Evolutionary conservation across 176 grass and related monocot genomes (phyloP).

Genomic region (Musa troglodytarum): DNA sequence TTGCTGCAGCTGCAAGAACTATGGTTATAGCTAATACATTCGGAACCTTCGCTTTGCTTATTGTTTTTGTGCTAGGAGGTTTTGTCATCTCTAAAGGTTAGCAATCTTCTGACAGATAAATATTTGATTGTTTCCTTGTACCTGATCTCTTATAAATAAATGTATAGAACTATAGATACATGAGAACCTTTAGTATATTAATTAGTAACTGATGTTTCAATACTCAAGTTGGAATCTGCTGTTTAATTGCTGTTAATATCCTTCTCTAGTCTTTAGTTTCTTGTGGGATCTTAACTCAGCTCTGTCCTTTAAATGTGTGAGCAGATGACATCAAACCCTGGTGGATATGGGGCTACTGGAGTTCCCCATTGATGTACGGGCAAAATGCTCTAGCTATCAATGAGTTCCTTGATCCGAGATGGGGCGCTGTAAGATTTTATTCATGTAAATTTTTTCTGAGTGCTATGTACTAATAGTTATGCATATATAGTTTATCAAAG

Average conservation of each 20-base stretch:
- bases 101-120: background rate
- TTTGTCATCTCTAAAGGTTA: conserved; percentile 42
- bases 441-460: background rate
- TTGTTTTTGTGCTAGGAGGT: conserved; percentile 75
- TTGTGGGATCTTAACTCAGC: too few relatives aligned
- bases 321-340: conserved; percentile 45
- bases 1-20: conserved; percentile 58
- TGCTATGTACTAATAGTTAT: background rate
- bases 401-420: conserved; percentile 78
- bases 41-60: conserved; percentile 50
- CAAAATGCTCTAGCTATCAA: conserved; percentile 80
- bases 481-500: background rate
- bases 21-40: conserved; percentile 81
- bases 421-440: conserved; percentile 47
- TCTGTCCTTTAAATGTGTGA: background rate
- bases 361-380: conserved; percentile 83
- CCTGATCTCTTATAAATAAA: background rate
- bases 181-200: too few relatives aligned
- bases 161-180: background rate
- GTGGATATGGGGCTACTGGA: conserved; percentile 96
- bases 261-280: too few relatives aligned
- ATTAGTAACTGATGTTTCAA: background rate
- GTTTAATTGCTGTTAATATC: too few relatives aligned
- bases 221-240: background rate
- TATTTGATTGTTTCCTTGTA: background rate